phyloP scores from a whole-genome alignment of 139 green algal species.

The Zygnema cylindricum region DNA sequence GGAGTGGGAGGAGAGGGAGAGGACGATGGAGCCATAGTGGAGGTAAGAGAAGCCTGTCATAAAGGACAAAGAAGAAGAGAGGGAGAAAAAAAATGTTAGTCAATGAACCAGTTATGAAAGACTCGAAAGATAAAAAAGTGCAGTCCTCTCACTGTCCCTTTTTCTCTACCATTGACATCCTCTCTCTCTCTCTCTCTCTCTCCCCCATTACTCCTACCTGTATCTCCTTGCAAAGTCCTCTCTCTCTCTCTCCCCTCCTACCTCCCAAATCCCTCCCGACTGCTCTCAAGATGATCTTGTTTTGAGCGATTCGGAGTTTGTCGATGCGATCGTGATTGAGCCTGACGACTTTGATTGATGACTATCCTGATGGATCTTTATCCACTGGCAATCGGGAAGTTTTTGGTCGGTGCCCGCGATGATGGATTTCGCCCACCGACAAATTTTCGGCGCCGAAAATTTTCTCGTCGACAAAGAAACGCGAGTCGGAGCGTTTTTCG shows the following conservation, averaged over 20 bases:
- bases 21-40: too few species aligned
- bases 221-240: not conserved
- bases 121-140: too few species aligned
- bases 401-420: not conserved
- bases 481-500: not conserved
- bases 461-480: not conserved
- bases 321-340: too few species aligned
- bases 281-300: not conserved
- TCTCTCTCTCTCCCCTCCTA: not conserved
- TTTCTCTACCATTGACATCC: not conserved
- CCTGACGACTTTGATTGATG: too few species aligned
- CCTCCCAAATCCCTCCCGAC: not conserved
- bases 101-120: too few species aligned
- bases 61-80: too few species aligned
- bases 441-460: not conserved
- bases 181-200: not conserved
- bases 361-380: too few species aligned
- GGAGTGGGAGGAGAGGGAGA: too few species aligned
- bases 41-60: too few species aligned
- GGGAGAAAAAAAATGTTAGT: too few species aligned
- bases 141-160: not conserved
- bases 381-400: too few species aligned
- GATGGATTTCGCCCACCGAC: not conserved
- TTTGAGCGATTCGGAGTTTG: too few species aligned
- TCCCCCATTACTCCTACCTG: not conserved